A percentile compares a stretch with the other conserved stretches of the same genome.
These are phyloP conservation scores for Rhizopogon salebrosus DNA, from an alignment of 768 basidiomycete genomes.

Conservation along the genomic window DNA sequence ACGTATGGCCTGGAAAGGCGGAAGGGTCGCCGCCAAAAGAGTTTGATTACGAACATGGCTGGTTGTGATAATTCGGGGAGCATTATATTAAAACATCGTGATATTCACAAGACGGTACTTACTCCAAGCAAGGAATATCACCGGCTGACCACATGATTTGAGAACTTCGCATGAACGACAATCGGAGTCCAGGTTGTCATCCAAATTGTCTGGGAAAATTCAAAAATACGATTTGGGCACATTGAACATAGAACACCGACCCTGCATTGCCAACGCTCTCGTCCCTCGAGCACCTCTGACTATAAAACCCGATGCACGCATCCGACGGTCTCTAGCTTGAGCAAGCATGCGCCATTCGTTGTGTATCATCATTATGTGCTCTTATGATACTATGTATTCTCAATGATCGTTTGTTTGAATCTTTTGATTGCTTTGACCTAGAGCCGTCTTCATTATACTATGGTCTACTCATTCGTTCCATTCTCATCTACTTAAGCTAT, in stretches of 20 bases:
- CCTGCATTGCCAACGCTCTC: neutral
- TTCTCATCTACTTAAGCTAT: neutral
- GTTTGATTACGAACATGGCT: slow-evolving; percentile 1
- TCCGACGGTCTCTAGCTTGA: no score
- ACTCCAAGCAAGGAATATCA: neutral
- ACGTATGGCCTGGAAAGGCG: neutral
- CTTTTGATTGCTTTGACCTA: neutral
- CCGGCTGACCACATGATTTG: neutral
- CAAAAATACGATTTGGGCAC: neutral
- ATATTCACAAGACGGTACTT: neutral
- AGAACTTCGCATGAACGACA: neutral
- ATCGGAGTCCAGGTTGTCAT: neutral
- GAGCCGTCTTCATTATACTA: neutral
- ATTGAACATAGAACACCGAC: neutral
- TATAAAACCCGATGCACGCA: no score
- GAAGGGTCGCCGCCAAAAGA: slow-evolving; percentile 2
- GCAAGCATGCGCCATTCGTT: no score
- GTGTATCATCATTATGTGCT: neutral
- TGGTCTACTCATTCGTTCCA: neutral
- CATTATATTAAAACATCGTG: neutral
- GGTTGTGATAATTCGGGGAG: neutral
- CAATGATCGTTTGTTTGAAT: neutral
- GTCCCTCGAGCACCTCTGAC: no score
- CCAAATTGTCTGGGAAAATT: neutral
- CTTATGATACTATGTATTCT: neutral